These are phyloP conservation scores for Pyrus betulifolia DNA, from an alignment of 306 rosid species.

Conservation along the genomic window DNA sequence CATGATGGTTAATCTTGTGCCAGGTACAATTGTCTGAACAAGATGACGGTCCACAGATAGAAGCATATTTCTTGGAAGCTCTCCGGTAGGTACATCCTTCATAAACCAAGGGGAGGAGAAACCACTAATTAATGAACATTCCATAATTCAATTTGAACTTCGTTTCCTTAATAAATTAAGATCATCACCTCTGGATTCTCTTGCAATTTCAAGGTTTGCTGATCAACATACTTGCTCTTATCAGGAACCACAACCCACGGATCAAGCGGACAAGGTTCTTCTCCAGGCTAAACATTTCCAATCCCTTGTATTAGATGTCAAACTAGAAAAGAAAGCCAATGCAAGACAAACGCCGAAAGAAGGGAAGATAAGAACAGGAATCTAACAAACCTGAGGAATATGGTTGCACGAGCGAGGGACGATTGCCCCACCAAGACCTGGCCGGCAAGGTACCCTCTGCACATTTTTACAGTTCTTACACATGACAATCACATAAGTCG, in stretches of 20 bases:
- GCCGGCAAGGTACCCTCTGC: constrained; percentile 77
- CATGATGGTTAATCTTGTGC: constrained; percentile 86
- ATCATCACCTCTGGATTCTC: constrained; percentile 86
- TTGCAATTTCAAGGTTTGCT: constrained; percentile 90
- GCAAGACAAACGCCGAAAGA: neutral
- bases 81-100: constrained; percentile 98
- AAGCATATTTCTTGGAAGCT: constrained; percentile 95
- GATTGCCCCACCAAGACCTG: constrained; percentile 97
- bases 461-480: constrained; percentile 85
- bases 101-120: constrained; percentile 18
- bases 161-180: neutral
- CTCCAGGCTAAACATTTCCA: constrained; percentile 58
- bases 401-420: constrained; percentile 95
- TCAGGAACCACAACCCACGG: constrained; percentile 97
- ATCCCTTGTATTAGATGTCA: constrained; percentile 3
- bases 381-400: constrained; percentile 66
- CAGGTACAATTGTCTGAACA: constrained; percentile 92
- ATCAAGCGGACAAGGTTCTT: constrained; percentile 93
- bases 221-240: constrained; percentile 88
- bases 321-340: neutral
- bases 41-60: constrained; percentile 95
- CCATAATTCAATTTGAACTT: neutral
- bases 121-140: constrained; percentile 2
- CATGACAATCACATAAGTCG: constrained; percentile 79
- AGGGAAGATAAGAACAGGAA: neutral